These are phyloP conservation scores for Aspergillus campestris DNA, from an alignment of 495 filamentous ascomycete genomes.

Conservation along the genomic window DNA sequence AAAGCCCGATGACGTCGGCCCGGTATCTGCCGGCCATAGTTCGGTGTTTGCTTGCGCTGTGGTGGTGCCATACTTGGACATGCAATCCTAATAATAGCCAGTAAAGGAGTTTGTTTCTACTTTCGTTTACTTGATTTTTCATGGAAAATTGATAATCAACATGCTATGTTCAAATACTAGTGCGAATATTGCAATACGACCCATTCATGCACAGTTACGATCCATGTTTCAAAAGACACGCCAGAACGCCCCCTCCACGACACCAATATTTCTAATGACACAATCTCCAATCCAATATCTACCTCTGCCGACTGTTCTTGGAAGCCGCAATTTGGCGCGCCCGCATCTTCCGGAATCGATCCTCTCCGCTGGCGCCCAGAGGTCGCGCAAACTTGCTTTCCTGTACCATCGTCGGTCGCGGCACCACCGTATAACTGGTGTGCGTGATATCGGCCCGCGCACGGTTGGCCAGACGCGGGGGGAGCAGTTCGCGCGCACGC, in stretches of 20 bases:
- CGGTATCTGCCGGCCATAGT: constrained; percentile 14
- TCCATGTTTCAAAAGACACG: no score
- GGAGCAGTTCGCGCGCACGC: constrained; percentile 62
- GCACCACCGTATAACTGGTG: constrained; percentile 75
- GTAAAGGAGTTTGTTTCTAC: no score
- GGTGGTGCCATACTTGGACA: neutral
- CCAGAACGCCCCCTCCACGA: no score
- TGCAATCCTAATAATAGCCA: no score
- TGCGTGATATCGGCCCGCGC: constrained; percentile 62
- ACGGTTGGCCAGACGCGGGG: constrained; percentile 58
- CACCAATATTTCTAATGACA: no score
- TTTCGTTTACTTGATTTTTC: no score
- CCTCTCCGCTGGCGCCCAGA: constrained; percentile 64
- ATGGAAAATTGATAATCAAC: no score
- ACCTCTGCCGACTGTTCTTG: constrained; percentile 19
- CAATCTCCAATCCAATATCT: neutral
- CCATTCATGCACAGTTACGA: no score
- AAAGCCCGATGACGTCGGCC: constrained; percentile 26
- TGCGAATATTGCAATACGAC: no score
- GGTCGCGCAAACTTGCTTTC: constrained; percentile 50
- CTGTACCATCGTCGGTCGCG: constrained; percentile 47
- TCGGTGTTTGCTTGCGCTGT: constrained; percentile 12
- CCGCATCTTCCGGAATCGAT: constrained; percentile 76
- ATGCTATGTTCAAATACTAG: no score
- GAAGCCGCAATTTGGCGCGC: constrained; percentile 52